phyloP scores from a whole-genome alignment of 1,284 basidiomycete species.

The Cutaneotrichosporon daszewskae region DNA sequence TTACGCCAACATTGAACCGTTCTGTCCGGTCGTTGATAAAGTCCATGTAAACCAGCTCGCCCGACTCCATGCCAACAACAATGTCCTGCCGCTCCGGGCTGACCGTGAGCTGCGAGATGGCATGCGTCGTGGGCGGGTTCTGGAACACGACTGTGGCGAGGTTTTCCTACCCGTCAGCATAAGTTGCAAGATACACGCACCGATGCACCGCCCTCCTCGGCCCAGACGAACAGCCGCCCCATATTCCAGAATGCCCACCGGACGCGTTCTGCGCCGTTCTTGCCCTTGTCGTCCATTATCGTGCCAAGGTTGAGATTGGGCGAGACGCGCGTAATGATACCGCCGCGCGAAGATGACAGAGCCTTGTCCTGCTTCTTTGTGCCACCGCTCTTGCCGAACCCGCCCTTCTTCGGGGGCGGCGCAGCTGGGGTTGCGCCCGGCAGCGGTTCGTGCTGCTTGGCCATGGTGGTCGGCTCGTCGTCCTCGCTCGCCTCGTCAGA shows the following conservation, averaged over 20 bases:
- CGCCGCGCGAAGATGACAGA: slow-evolving; percentile 10
- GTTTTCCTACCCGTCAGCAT: slow-evolving; percentile 59
- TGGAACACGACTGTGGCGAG: slow-evolving; percentile 79
- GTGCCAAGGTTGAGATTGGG: slow-evolving; percentile 57
- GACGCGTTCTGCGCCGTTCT: slow-evolving; percentile 62
- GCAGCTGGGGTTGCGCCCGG: slow-evolving; percentile 4
- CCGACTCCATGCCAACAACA: slow-evolving; percentile 85
- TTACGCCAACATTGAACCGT: slow-evolving; percentile 83
- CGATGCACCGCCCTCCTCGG: slow-evolving; percentile 58
- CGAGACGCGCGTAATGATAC: slow-evolving; percentile 20
- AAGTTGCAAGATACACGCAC: slow-evolving; percentile 2
- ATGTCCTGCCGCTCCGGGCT: slow-evolving; percentile 72
- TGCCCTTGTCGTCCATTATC: slow-evolving; percentile 59
- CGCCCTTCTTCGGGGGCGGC: neutral
- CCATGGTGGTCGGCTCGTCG: neutral
- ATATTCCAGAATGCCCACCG: slow-evolving; percentile 79
- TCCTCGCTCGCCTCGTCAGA: slow-evolving; percentile 8
- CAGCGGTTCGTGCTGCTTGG: neutral
- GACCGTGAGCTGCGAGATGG: slow-evolving; percentile 63
- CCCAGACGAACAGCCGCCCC: slow-evolving; percentile 72
- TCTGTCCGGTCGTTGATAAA: slow-evolving; percentile 65
- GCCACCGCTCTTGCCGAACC: slow-evolving; percentile 5
- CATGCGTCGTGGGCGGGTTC: slow-evolving; percentile 81
- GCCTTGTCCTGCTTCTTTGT: slow-evolving; percentile 11
- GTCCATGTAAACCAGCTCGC: slow-evolving; percentile 88